Evolutionary conservation across 306 rosid genomes (phyloP).

Genomic region (Quercus glauca): DNA sequence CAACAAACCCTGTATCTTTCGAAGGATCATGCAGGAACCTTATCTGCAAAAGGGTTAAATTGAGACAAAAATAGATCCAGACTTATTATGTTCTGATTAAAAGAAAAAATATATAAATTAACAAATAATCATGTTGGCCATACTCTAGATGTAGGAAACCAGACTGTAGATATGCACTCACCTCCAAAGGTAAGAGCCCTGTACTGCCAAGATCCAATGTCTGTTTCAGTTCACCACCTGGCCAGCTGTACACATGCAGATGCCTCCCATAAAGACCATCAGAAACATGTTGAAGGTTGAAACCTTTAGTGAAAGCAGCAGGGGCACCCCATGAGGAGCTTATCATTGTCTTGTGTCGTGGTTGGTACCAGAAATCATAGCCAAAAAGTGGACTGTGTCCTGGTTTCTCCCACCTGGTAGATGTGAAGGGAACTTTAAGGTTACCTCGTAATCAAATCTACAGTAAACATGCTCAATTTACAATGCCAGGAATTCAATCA

Average conservation of each 20-base stretch:
- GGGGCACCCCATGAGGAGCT: conserved; percentile 99
- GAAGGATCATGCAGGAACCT: conserved; percentile 94
- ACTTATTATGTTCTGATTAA: not conserved
- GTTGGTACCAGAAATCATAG: conserved; percentile 99
- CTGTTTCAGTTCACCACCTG: conserved; percentile 90
- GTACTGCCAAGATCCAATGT: conserved; percentile 83
- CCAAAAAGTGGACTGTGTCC: conserved; percentile 89
- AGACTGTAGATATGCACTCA: conserved; percentile 8
- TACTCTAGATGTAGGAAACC: not conserved
- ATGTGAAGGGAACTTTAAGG: not conserved
- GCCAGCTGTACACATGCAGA: conserved; percentile 88
- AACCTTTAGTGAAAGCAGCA: conserved; percentile 75
- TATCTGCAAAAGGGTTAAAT: conserved; percentile 48
- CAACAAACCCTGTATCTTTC: conserved; percentile 86
- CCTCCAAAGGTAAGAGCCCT: conserved; percentile 90
- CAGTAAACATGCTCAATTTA: not conserved
- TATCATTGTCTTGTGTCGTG: conserved; percentile 83
- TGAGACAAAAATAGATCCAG: not conserved
- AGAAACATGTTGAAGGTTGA: conserved; percentile 66
- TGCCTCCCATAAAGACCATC: conserved; percentile 87
- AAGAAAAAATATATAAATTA: not conserved
- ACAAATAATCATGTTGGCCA: not conserved
- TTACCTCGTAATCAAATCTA: conserved; percentile 11
- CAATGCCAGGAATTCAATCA: not conserved
- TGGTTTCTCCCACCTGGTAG: conserved; percentile 89